phyloP scores from a whole-genome alignment of 2,329 filamentous ascomycete genomes.

The Colletotrichum plurivorum region DNA sequence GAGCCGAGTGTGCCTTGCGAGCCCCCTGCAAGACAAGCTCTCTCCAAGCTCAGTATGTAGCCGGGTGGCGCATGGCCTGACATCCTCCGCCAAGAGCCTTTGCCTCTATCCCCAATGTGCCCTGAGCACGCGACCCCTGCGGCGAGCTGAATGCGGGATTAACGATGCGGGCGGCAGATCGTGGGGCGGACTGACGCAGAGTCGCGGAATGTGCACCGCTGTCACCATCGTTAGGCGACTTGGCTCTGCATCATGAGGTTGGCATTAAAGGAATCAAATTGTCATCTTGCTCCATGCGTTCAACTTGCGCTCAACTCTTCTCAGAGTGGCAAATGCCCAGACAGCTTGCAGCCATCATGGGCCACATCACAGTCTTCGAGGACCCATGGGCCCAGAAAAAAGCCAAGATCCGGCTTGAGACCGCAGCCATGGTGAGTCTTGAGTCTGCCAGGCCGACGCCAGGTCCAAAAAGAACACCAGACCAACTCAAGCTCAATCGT shows the following conservation, averaged over 20 bases:
- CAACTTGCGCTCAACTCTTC: no score
- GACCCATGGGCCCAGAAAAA: conserved; percentile 4
- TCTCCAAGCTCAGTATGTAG: background rate
- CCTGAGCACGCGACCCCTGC: background rate
- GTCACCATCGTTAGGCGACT: conserved; percentile 5
- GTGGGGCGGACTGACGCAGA: background rate
- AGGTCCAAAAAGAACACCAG: no score
- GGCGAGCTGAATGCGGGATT: conserved; percentile 21
- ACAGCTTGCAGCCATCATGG: no score
- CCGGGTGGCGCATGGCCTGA: background rate
- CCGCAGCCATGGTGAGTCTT: conserved; percentile 10
- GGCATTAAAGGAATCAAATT: no score
- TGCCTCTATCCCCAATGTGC: conserved; percentile 21
- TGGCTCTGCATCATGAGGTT: conserved; percentile 3
- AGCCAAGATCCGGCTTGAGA: conserved; percentile 4
- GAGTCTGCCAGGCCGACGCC: no score
- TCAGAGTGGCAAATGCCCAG: background rate
- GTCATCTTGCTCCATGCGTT: no score
- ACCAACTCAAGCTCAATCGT: background rate
- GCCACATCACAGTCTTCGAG: conserved; percentile 9
- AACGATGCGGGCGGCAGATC: background rate
- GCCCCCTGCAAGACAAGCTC: background rate
- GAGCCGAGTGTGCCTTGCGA: conserved; percentile 27
- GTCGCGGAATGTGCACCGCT: conserved; percentile 17
- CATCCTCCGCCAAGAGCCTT: background rate